Evolutionary conservation across 2,329 filamentous ascomycete species (phyloP), one percentile per base, ranked within the genome.

Genomic region (Lasiodiplodia sp.): DNA sequence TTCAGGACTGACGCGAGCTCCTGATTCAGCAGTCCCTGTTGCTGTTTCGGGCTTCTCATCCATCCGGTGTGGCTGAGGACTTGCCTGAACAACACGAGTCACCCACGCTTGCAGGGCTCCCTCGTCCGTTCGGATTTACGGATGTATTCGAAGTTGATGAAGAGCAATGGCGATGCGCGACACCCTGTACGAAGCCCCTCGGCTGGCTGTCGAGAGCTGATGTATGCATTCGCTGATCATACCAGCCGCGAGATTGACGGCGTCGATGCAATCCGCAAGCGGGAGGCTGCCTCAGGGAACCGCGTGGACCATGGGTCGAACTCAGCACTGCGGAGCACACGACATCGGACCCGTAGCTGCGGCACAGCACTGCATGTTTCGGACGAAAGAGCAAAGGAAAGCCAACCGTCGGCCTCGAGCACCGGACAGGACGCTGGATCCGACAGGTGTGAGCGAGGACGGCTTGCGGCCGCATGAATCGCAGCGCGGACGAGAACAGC

Each of bases 361-460:
- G 58, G 44, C 58, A 63, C 58, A 51, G 58, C 57, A 23, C 23
- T 52, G 60, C 60, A 64, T 51, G 60, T 64, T 64, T 64, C 60
- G 60, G 44, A 64, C 60, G 60, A 64, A 64, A 25, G 44, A 64
- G 60, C 60, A 38, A 51, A 63, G 58, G 44, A 31, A n/a, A 63
- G 58, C 58, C 40, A 63, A 31, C 58, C 51, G 25, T 37, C 58
- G 21, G 28, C 44, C 58, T 38, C 60, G 60, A 64, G 60, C 60
- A 52, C 52, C 60, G 58, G 4, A 44, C 58, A 49, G 28, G 16
- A 8, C 38, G 21, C 58, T 47, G 57, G 34, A 7, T 44, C 18
- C 38, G 57, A 31, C 23, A 60, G 28, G 57, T 3, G 16, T 25
- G 40, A 52, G 31, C 60, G 60, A 64, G 60, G 38, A 64, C 21